phyloP scores from a whole-genome alignment of 306 rosid genomes.

The Pyrus pyrifolia region DNA sequence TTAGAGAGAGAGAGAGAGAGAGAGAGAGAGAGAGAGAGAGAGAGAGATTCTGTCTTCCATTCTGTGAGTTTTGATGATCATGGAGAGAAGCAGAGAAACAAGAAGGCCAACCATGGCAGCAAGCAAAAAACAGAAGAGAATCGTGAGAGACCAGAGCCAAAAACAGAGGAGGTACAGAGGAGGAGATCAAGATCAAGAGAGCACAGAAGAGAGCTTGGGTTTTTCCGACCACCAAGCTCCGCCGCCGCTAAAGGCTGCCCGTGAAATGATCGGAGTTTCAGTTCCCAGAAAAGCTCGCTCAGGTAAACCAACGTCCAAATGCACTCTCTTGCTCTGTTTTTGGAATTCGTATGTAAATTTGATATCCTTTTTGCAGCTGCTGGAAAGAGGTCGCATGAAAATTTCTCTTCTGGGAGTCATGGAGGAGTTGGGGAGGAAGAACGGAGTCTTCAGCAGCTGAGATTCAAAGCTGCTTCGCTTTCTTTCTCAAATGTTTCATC shows the following conservation, averaged over 20 bases:
- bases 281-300: conserved; percentile 85
- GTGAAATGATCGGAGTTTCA: conserved; percentile 43
- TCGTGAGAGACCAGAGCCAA: conserved; percentile 3
- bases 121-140: conserved; percentile 20
- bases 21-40: neutral
- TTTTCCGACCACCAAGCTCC: conserved; percentile 4
- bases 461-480: conserved; percentile 17
- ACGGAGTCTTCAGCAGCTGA: conserved; percentile 15
- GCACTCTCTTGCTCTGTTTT: neutral
- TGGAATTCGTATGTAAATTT: neutral
- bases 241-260: conserved; percentile 24
- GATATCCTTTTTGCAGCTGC: conserved; percentile 37
- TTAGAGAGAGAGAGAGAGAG: neutral
- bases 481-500: conserved; percentile 26
- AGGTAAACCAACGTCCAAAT: conserved; percentile 24
- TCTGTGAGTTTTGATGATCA: neutral
- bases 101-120: conserved; percentile 36
- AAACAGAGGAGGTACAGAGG: conserved; percentile 24
- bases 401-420: conserved; percentile 27
- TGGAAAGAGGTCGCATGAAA: conserved; percentile 46
- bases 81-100: conserved; percentile 57
- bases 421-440: conserved; percentile 29
- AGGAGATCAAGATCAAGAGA: conserved; percentile 19
- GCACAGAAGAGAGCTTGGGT: neutral
- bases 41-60: neutral